A percentile compares a stretch with the other conserved stretches of the same genome.
phyloP scores from a whole-genome alignment of 2,329 filamentous ascomycete species.

The Ascochyta lentis region DNA sequence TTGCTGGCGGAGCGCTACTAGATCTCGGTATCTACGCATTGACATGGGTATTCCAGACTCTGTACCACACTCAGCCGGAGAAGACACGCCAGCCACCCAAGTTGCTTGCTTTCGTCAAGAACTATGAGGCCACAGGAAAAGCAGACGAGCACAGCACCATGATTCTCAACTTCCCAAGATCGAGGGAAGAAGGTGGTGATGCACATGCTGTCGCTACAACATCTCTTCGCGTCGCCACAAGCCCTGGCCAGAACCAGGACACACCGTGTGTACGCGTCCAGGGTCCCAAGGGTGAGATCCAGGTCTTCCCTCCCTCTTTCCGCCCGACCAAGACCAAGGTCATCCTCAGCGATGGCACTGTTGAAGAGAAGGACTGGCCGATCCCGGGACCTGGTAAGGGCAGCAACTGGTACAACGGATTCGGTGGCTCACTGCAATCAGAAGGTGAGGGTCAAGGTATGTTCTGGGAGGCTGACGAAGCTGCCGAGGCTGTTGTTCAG shows the following conservation, averaged over 20 bases:
- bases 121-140: conserved; percentile 74
- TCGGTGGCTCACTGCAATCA: conserved; percentile 51
- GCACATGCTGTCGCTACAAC: conserved; percentile 74
- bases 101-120: conserved; percentile 71
- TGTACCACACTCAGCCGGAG: conserved; percentile 78
- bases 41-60: conserved; percentile 88
- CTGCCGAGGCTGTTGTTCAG: conserved; percentile 75
- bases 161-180: conserved; percentile 74
- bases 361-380: conserved; percentile 56
- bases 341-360: conserved; percentile 59
- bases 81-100: conserved; percentile 70
- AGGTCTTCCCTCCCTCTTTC: conserved; percentile 76
- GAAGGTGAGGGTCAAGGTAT: conserved; percentile 76
- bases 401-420: conserved; percentile 57
- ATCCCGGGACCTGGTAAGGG: conserved; percentile 57
- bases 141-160: conserved; percentile 81
- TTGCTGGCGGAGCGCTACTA: conserved; percentile 82
- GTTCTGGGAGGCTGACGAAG: conserved; percentile 89
- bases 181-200: conserved; percentile 57
- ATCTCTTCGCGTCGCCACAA: conserved; percentile 56
- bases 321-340: conserved; percentile 71
- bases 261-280: conserved; percentile 79
- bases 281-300: conserved; percentile 81
- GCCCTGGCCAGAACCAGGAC: conserved; percentile 60
- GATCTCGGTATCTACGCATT: conserved; percentile 89